Conservation (phyloP, 2,329 filamentous ascomycete genomes). For the Arthrobotrys musiformis region DNA sequence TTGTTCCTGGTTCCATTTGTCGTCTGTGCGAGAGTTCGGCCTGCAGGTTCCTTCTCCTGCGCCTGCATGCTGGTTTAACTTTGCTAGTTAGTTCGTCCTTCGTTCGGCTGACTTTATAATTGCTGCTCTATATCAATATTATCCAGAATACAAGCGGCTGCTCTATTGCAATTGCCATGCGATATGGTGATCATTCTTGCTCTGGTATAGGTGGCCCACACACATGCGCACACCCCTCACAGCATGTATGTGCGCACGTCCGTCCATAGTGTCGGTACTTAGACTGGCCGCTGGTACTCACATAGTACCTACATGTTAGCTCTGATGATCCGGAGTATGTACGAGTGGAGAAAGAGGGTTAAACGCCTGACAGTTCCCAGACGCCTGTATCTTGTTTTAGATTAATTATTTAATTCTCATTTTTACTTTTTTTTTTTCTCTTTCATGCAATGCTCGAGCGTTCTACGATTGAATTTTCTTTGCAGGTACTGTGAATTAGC, state of each 20-base stretch:
- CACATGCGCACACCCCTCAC: not conserved
- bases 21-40: slow-evolving; percentile 34
- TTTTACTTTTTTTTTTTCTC: too few species aligned
- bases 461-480: not conserved
- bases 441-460: too few species aligned
- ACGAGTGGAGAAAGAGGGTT: not conserved
- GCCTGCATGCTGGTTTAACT: slow-evolving; percentile 12
- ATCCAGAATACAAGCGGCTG: slow-evolving; percentile 24
- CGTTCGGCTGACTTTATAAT: not conserved
- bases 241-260: not conserved
- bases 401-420: slow-evolving; percentile 37
- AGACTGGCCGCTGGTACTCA: too few species aligned
- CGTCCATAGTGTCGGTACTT: not conserved
- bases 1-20: slow-evolving; percentile 34
- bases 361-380: slow-evolving; percentile 48
- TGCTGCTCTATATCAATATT: not conserved
- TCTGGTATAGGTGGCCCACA: slow-evolving; percentile 46
- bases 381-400: slow-evolving; percentile 40
- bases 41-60: slow-evolving; percentile 41
- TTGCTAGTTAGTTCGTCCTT: not conserved
- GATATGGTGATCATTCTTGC: slow-evolving; percentile 2
- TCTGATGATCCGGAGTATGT: too few species aligned
- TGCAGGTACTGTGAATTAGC: too few species aligned
- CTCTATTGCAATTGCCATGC: slow-evolving; percentile 19
- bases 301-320: too few species aligned